Conservation (phyloP, 2,329 filamentous ascomycete species). For the Westerdykella sp. region DNA sequence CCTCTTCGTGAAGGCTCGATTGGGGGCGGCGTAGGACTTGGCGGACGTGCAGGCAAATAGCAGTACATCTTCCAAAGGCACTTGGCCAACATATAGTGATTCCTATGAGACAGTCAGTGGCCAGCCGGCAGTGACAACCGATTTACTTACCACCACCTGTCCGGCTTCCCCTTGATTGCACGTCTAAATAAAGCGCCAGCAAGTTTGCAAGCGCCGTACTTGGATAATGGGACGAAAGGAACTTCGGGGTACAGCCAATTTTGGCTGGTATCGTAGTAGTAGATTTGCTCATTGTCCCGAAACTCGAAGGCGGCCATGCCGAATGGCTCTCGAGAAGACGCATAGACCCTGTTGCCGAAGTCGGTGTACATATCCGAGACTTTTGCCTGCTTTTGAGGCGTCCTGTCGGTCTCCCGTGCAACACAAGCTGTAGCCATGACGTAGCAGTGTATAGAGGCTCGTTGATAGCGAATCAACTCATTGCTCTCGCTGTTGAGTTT, state of each 20-base stretch:
- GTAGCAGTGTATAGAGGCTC: conserved; percentile 74
- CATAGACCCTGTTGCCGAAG: conserved; percentile 63
- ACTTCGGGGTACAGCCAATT: conserved; percentile 50
- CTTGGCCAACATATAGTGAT: conserved; percentile 64
- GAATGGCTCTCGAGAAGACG: conserved; percentile 62
- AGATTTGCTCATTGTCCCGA: conserved; percentile 53
- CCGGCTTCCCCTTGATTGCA: conserved; percentile 53
- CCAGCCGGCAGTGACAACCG: neutral
- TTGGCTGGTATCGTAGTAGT: conserved; percentile 48
- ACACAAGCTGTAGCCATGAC: conserved; percentile 61
- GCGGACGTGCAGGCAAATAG: conserved; percentile 26
- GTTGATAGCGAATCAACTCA: conserved; percentile 69
- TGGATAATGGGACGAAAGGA: conserved; percentile 53
- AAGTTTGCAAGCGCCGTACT: conserved; percentile 60
- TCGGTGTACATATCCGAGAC: conserved; percentile 62
- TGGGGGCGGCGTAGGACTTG: too few species aligned
- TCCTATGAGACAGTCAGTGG: conserved; percentile 25
- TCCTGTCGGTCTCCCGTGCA: conserved; percentile 50
- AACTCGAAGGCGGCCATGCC: conserved; percentile 61
- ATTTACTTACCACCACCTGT: conserved; percentile 55
- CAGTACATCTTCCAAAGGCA: conserved; percentile 66
- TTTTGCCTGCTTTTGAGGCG: conserved; percentile 49
- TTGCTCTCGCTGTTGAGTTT: conserved; percentile 79
- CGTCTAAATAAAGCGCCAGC: conserved; percentile 55
- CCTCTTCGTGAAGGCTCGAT: too few species aligned